These are phyloP conservation scores for Aeminium ludgeri DNA, from an alignment of 495 filamentous ascomycete species.

Conservation along the genomic window DNA sequence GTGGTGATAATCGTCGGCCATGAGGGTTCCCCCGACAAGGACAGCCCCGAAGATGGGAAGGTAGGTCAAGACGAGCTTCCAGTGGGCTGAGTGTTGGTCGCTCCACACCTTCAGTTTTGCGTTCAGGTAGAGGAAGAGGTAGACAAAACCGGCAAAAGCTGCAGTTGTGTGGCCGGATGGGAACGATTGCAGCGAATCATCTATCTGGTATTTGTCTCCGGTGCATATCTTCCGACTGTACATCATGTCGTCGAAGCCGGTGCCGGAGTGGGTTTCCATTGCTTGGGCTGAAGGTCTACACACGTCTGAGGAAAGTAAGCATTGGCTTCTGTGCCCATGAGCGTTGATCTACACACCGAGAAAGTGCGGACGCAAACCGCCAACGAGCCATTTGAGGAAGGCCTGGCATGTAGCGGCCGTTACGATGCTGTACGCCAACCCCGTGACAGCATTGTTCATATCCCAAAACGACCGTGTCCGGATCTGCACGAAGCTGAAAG, in stretches of 20 bases:
- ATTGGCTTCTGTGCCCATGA: not conserved
- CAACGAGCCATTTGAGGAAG: constrained; percentile 35
- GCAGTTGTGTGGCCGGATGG: constrained; percentile 40
- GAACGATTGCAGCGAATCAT: constrained; percentile 33
- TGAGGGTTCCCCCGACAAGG: constrained; percentile 41
- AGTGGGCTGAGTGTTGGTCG: constrained; percentile 45
- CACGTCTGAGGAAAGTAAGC: constrained; percentile 12
- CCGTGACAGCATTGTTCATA: constrained; percentile 43
- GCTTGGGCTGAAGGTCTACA: constrained; percentile 29
- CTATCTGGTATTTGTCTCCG: constrained; percentile 27
- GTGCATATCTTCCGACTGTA: constrained; percentile 35
- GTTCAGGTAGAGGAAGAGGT: constrained; percentile 37
- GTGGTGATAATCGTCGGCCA: constrained; percentile 39
- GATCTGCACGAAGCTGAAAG: constrained; percentile 36
- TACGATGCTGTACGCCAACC: constrained; percentile 43
- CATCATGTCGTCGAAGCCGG: constrained; percentile 32
- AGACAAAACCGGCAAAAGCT: constrained; percentile 34
- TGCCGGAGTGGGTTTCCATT: constrained; percentile 20
- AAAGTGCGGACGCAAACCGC: constrained; percentile 37
- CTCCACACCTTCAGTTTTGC: constrained; percentile 38
- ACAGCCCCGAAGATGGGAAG: constrained; percentile 40
- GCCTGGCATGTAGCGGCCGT: constrained; percentile 40
- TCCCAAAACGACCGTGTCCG: constrained; percentile 51
- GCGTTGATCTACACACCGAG: constrained; percentile 17
- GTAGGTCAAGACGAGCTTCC: constrained; percentile 43